Evolutionary conservation across 768 basidiomycete species (phyloP), one percentile per base, ranked within the genome.

Genomic region (Lenzites betulinus): DNA sequence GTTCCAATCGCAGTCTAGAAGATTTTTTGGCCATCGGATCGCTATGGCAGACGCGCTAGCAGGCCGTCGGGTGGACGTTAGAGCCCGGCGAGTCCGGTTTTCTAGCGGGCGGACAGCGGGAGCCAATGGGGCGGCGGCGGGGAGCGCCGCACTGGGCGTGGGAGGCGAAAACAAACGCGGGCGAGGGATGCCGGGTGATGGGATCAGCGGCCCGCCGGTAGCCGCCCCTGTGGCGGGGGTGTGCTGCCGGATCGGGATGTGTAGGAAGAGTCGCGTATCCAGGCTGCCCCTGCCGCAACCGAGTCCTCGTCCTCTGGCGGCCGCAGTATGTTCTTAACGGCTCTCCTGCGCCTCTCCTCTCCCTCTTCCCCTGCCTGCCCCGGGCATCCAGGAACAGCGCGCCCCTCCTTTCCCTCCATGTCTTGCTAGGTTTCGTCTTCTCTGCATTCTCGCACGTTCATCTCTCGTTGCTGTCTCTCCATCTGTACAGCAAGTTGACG

Each of bases 211-310:
- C 7, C 38, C 38, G 38, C 15, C 30, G 18, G 35, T 41, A 28
- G 35, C n/a, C 39, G 59, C 44, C 22, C 49, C 53, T 55, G 60
- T 50, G 53, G 60, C 53, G 39, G 30, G 53, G 30, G 2, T 16
- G 18, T 13, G 15, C 38, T 51, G 25, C 60, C 54, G 22, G 15
- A 61, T 61, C 23, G 47, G 60, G 60, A 2, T 4, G 43, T 50
- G 60, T 22, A 61, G 44, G 59, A 60, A 60, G 20, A 43, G 36
- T 41, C 35, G 51, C 33, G 60, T 55, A 50, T 54, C 60, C 54
- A 54, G 46, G 52, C 41, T 43, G 46, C 13, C 18, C 44, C 55
- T 51, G 42, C 54, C 42, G 35, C 53, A 53, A n/a, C n/a, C 46
- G 46, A 47, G 13, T 28, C 23, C 44, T 25, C 26, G 46, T 25